Conservation (phyloP, 108 stramenopile genomes). For the Parietichytrium sp. region DNA sequence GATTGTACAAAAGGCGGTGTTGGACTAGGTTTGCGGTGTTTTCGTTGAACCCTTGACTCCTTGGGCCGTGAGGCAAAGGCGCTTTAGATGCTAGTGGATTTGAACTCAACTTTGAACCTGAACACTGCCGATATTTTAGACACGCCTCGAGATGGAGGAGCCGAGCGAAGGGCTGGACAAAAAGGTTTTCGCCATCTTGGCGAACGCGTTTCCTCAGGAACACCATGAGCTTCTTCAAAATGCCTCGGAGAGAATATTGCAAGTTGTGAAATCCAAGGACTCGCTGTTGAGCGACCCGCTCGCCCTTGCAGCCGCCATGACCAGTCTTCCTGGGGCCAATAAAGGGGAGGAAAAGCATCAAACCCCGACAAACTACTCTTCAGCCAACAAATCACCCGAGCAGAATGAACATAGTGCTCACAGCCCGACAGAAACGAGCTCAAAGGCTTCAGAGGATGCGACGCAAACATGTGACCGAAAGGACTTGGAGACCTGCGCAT, state of each 20-base stretch:
- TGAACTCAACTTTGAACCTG: no score
- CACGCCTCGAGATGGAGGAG: no score
- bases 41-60: no score
- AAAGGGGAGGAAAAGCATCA: background rate
- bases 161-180: no score
- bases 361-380: background rate
- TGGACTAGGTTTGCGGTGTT: no score
- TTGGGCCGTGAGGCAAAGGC: no score
- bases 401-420: background rate
- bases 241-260: background rate
- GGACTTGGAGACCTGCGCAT: no score
- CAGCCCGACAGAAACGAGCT: background rate
- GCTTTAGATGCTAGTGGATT: no score
- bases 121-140: no score
- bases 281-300: background rate
- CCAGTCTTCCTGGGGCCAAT: background rate
- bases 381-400: background rate
- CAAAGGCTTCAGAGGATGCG: no score
- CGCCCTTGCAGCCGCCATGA: background rate
- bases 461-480: no score
- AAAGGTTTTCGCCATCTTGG: background rate
- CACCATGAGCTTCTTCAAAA: background rate
- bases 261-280: background rate
- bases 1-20: no score
- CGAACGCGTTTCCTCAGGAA: background rate